Base-by-base conservation (phyloP, 441 rosid species). In the Corymbia calophylla region DNA sequence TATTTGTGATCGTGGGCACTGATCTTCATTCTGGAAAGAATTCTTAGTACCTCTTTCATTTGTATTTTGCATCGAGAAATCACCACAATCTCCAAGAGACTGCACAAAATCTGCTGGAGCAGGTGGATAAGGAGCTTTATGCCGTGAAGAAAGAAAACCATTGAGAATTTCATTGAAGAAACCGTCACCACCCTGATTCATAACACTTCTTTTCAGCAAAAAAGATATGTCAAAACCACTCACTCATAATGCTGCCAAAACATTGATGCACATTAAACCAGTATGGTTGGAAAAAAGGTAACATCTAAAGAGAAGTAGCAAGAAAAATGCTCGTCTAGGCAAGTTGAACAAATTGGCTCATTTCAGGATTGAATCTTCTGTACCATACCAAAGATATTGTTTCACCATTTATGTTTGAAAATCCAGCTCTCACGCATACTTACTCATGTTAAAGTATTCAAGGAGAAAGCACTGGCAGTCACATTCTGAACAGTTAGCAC, bases 161-260 rank as follows among this genome's bases (percentile, higher is more conserved):
- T 98, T 96, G 88, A 97, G 96, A 91, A 96, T 91, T 92, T 97
- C 98, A 89, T 97, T 97, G 93, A 98, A 98, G 96, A 98, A 98
- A 62, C 99, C 99, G 94, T 96, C 99, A 80, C 99, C 99, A 82
- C 99, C 99, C 99, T 98, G 92, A 68, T 88, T 92, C 77, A 58
- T 89, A 35, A 86, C 62, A 23, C 87, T 86, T 86, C 70, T 60
- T 54, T 53, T 86, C 70, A 86, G 88, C 2, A 0, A 86, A 86
- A 54, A 54, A 56, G 32, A 86, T 55, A 86, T 10, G 47, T 86
- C 62, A 86, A 35, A 86, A 86, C 84, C 84, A 23, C 84, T 44
- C 51, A 44, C 51, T 77, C 53, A 77, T 23, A 44, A 77, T 44
- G 84, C 84, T 44, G 51, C 84, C 84, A 25, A 77, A 77, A 77